Conservation (phyloP, 768 basidiomycete genomes). For the Mycena kentingensis region DNA sequence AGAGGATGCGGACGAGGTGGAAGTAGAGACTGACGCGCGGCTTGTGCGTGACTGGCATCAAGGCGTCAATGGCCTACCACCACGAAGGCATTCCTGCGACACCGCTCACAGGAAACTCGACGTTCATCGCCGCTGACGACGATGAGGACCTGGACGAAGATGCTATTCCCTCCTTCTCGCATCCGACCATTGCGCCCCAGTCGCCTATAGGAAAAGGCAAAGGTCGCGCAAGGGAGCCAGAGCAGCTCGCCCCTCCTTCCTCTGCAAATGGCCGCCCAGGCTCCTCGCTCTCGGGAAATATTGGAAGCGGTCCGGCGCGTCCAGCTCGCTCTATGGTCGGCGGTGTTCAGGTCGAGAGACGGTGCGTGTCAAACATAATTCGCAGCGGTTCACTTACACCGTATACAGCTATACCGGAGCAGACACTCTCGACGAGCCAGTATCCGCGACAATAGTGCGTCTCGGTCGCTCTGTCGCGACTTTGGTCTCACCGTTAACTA, state of each 20-base stretch:
- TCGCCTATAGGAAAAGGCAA: constrained; percentile 72
- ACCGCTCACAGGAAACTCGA: constrained; percentile 4
- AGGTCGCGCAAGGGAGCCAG: constrained; percentile 58
- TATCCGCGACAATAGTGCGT: constrained; percentile 84
- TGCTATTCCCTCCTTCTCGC: constrained; percentile 76
- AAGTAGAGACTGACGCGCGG: constrained; percentile 25
- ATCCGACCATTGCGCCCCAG: constrained; percentile 51
- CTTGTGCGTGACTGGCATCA: constrained; percentile 15
- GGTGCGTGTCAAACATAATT: constrained; percentile 48
- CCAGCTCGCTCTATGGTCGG: constrained; percentile 69
- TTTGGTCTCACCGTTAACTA: constrained; percentile 33
- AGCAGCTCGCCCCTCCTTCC: constrained; percentile 51
- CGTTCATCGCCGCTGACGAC: constrained; percentile 48
- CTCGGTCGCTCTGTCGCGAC: too few species aligned
- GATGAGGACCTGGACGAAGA: constrained; percentile 86
- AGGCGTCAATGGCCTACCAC: too few species aligned
- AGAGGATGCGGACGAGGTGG: constrained; percentile 12
- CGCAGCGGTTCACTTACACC: not conserved
- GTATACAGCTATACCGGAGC: constrained; percentile 82
- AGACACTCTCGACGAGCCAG: constrained; percentile 92
- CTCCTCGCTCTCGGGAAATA: constrained; percentile 66
- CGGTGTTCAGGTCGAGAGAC: constrained; percentile 86
- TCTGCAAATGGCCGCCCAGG: constrained; percentile 35
- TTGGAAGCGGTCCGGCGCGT: constrained; percentile 52
- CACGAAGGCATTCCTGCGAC: too few species aligned